These are phyloP conservation scores for Puccinellia tenuiflora DNA, from an alignment of 176 grass and related monocot species.

Conservation along the genomic window DNA sequence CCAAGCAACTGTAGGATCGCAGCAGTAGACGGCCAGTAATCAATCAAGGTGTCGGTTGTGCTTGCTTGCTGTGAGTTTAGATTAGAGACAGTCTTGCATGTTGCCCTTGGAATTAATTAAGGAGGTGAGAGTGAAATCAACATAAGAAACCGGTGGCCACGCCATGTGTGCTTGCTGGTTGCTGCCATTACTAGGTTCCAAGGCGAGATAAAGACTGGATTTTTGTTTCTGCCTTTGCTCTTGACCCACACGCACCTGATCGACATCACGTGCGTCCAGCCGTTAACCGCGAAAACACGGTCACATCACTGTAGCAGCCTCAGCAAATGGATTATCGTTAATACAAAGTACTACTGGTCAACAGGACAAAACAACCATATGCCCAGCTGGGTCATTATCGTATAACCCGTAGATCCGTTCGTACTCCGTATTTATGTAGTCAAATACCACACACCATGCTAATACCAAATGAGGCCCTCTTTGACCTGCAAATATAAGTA, in stretches of 20 bases:
- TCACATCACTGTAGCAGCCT: slow-evolving; percentile 9
- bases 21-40: neutral
- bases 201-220: neutral
- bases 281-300: neutral
- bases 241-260: neutral
- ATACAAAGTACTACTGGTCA: neutral
- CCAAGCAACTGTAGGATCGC: neutral
- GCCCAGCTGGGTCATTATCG: neutral
- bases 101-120: neutral
- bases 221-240: neutral
- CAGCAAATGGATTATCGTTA: neutral
- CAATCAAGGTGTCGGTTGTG: neutral
- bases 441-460: neutral
- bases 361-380: neutral
- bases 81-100: neutral
- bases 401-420: neutral
- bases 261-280: slow-evolving; percentile 22
- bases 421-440: neutral
- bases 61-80: neutral
- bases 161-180: neutral
- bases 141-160: neutral
- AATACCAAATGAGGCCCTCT: neutral
- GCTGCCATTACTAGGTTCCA: neutral
- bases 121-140: neutral
- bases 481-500: neutral